Conservation (phyloP, 306 rosid species). For the Vigna hirtella region DNA sequence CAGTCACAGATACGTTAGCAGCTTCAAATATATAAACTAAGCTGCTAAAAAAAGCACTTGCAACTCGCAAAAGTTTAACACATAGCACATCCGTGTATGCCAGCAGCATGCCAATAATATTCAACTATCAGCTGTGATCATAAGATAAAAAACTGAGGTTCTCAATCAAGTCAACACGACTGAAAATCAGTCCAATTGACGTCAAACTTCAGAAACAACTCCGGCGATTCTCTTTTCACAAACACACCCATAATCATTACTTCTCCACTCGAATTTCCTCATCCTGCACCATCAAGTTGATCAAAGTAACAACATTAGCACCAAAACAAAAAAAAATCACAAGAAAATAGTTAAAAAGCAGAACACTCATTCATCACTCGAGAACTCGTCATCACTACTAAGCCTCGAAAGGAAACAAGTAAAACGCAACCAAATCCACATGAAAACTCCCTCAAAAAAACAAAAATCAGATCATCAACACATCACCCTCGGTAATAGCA, state of each 20-base stretch:
- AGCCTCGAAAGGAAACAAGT: background rate
- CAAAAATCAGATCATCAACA: too few species aligned
- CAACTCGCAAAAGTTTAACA: slow-evolving; percentile 43
- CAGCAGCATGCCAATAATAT: slow-evolving; percentile 36
- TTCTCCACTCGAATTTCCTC: slow-evolving; percentile 36
- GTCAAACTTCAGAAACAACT: slow-evolving; percentile 28
- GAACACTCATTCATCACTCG: background rate
- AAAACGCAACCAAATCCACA: slow-evolving; percentile 2
- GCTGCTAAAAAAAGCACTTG: slow-evolving; percentile 31
- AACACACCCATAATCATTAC: slow-evolving; percentile 38
- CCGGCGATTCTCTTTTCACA: background rate
- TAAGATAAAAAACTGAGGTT: slow-evolving; percentile 43
- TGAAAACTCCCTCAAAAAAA: background rate
- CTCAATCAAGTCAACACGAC: slow-evolving; percentile 46
- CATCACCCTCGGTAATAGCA: background rate
- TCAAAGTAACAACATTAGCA: slow-evolving; percentile 37
- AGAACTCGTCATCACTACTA: background rate
- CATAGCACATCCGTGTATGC: slow-evolving; percentile 35
- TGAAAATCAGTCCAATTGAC: slow-evolving; percentile 44
- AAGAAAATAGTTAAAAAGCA: slow-evolving; percentile 7
- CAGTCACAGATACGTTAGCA: slow-evolving; percentile 27
- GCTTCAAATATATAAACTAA: slow-evolving; percentile 28
- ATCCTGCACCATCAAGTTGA: slow-evolving; percentile 60
- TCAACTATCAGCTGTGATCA: slow-evolving; percentile 47
- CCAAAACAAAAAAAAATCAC: background rate